Evolutionary conservation across 257 asterid genomes (phyloP).

Genomic region (Anisodus acutangulus): DNA sequence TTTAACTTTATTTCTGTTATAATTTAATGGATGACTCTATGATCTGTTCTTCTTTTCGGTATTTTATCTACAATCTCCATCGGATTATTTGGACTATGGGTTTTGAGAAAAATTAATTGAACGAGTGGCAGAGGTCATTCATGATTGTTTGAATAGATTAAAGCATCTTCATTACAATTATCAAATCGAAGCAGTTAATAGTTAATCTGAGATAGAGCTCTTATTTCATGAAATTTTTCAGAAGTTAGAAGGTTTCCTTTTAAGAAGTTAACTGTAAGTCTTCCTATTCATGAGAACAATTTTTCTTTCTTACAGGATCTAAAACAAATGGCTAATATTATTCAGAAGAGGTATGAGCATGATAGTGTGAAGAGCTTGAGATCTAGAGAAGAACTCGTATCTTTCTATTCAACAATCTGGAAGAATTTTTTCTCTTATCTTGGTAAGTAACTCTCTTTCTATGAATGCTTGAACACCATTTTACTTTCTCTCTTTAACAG

Average conservation of each 20-base stretch:
- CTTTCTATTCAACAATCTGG: neutral
- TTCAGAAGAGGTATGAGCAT: neutral
- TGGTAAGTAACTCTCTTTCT: neutral
- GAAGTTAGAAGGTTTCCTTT: neutral
- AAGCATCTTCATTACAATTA: constrained; percentile 18
- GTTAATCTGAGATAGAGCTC: neutral
- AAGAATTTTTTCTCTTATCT: constrained; percentile 1
- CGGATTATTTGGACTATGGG: neutral
- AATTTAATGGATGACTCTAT: neutral
- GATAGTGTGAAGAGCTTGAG: neutral
- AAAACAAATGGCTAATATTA: constrained; percentile 19
- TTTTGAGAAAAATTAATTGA: constrained; percentile 2
- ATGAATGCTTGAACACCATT: neutral
- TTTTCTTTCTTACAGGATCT: neutral
- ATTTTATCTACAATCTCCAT: neutral
- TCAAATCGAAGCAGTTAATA: neutral
- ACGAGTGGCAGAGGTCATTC: neutral
- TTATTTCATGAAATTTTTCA: too few species aligned
- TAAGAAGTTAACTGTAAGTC: neutral
- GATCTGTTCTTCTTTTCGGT: constrained; percentile 1
- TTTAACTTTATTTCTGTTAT: too few species aligned
- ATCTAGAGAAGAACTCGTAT: neutral
- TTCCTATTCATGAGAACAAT: neutral
- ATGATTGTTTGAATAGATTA: neutral
- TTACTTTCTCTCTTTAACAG: neutral